Evolutionary conservation across 1,139 yeast species (phyloP), one percentile per base, ranked within the genome.

Genomic region (Geotrichum restrictum): DNA sequence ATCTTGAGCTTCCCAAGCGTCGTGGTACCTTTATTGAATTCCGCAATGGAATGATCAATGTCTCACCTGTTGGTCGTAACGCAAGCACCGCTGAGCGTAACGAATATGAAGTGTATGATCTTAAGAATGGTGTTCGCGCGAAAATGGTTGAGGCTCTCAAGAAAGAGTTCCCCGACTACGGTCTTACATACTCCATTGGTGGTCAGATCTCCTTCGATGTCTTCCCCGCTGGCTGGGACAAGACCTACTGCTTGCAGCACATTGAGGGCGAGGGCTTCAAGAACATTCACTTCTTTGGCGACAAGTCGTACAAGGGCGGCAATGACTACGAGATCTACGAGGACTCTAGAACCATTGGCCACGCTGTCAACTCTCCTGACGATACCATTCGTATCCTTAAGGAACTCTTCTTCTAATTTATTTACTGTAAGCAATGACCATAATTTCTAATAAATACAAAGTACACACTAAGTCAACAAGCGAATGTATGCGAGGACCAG

Each of bases 151-250:
- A 74, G 52, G 97, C 96, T 50, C 80, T 93, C 69, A 85, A 80
- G 74, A 79, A 82, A 69, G 80, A 84, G 65, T 93, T 93, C 78
- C 72, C 93, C 56, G 94, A 91, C 72, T 77, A 76, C 65, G 87
- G 85, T 51, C 80, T 93, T 70, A 91, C 98, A 62, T 94, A 86
- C 80, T 93, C 98, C 55, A 93, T 93, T 63, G 98, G 98, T 72
- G 99, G 99, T 63, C 98, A 93, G 79, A 93, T 93, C 72, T 93
- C 98, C 47, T 93, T 93, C 68, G 99, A 93, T 68, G 98, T 93
- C 61, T 93, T 93, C 91, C 99, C 99, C 75, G 87, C 96, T 60
- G 99, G 99, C 67, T 93, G 99, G 99, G 98, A 93, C 74, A 93
- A 94, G 82, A 94, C 98, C 59, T 94, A 91, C 77, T 88, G 96